Evolutionary conservation across 441 rosid genomes (phyloP), one percentile per base, ranked within the genome.

Genomic region (Adansonia grandidieri): DNA sequence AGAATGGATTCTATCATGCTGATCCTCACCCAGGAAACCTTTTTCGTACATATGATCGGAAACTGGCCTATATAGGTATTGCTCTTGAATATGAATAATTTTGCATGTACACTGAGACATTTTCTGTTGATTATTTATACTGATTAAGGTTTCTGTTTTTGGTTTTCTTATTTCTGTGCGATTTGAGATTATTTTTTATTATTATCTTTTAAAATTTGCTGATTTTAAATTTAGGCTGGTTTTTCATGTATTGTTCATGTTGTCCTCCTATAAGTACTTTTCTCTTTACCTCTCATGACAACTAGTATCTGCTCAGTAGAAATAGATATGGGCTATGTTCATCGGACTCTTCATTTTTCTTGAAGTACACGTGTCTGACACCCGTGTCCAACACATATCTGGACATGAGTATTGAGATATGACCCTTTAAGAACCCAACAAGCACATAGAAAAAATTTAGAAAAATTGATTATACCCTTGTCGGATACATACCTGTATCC

Each of bases 1-100:
- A 96, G 79, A 83, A 86, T 77, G 99, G 98, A 53, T 96, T 96
- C 89, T 96, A 96, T 84, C 99, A 96, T 90, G 99, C 99, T 70
- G 99, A 96, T 89, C 99, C 99, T 76, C 99, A 96, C 83, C 99
- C 97, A 67, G 99, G 99, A 80, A 96, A 96, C 83, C 92, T 93
- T 85, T 87, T 96, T 37, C 97, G 99, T 40, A 92, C 99, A 44
- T 83, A 83, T 65, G 93, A 96, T 76, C 97, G 99, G 79, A 92
- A 90, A 82, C 92, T 96, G 58, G 99, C 99, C 73, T 96, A 96
- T 85, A 77, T 96, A 79, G 99, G 99, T 96, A 87, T 61, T 71
- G 51, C 47, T 74, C 75, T 66, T 54, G 28, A 50, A 32, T 47
- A 63, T 61, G 56, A 56, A 72, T 32, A 48, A 66, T 75, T 74